phyloP scores from a whole-genome alignment of 257 asterid species.

The Nicotiana sylvestris region DNA sequence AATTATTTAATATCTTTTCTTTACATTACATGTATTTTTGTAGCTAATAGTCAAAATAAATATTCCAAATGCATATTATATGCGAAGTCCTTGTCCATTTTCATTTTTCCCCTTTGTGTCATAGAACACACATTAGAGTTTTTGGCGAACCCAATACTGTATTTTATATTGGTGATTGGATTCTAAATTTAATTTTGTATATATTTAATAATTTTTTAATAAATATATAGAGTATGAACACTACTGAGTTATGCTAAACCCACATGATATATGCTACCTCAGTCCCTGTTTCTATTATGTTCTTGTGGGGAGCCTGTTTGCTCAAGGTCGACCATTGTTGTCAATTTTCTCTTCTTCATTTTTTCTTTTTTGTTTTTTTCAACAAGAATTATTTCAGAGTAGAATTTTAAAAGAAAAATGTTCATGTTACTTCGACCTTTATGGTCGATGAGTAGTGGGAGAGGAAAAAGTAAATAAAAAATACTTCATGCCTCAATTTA shows the following conservation, averaged over 20 bases:
- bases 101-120: not conserved
- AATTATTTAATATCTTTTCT: not conserved
- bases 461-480: too few relatives aligned
- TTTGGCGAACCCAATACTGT: too few relatives aligned
- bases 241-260: too few relatives aligned
- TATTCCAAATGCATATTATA: not conserved
- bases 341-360: not conserved
- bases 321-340: not conserved
- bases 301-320: not conserved
- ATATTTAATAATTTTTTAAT: too few relatives aligned
- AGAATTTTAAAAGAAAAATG: not conserved
- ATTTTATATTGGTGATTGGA: too few relatives aligned
- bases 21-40: not conserved
- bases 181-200: too few relatives aligned
- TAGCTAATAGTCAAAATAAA: constrained; percentile 3
- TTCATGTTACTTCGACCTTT: too few relatives aligned
- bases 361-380: not conserved
- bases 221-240: too few relatives aligned
- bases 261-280: too few relatives aligned
- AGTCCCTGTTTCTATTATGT: not conserved
- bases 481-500: too few relatives aligned
- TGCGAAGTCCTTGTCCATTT: not conserved
- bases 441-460: too few relatives aligned
- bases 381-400: not conserved
- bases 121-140: not conserved